phyloP scores from a whole-genome alignment of 1,284 basidiomycete genomes.

The Bjerkandera adusta region DNA sequence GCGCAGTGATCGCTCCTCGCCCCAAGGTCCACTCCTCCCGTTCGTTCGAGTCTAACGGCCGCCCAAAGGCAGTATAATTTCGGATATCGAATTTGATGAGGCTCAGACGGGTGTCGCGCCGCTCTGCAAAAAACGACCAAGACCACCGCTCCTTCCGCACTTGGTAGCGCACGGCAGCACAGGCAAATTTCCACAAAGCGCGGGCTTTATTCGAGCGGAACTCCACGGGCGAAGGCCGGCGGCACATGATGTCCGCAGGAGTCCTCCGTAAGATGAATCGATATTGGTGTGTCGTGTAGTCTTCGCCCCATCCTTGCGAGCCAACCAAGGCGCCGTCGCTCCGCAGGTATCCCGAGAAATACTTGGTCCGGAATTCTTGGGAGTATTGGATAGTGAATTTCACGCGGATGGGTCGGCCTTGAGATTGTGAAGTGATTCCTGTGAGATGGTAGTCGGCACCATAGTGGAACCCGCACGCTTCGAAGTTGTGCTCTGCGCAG shows the following conservation, averaged over 20 bases:
- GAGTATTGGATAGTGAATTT: slow-evolving; percentile 14
- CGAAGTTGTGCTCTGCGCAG: slow-evolving; percentile 8
- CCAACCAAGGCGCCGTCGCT: slow-evolving; percentile 2
- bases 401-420: slow-evolving; percentile 4
- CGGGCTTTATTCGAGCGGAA: slow-evolving; percentile 16
- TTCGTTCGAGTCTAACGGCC: slow-evolving; percentile 7
- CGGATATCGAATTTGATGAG: slow-evolving; percentile 15
- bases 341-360: slow-evolving; percentile 8
- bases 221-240: slow-evolving; percentile 20
- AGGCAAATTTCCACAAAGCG: slow-evolving; percentile 27
- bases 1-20: slow-evolving; percentile 7
- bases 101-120: slow-evolving; percentile 5
- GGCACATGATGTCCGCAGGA: slow-evolving; percentile 15
- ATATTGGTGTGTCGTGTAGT: slow-evolving; percentile 1
- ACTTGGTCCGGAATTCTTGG: slow-evolving; percentile 3
- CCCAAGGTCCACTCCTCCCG: slow-evolving; percentile 1
- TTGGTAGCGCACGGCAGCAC: slow-evolving; percentile 15
- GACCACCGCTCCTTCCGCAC: slow-evolving; percentile 16
- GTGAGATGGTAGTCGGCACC: slow-evolving; percentile 14
- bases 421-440: slow-evolving; percentile 12
- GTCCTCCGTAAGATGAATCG: slow-evolving; percentile 17
- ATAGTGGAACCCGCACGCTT: slow-evolving; percentile 11
- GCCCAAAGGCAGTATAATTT: slow-evolving; percentile 14
- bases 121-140: slow-evolving; percentile 16
- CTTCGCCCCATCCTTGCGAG: slow-evolving; percentile 12